These are phyloP conservation scores for Phaeoacremonium minimum DNA, from an alignment of 2,329 filamentous ascomycete species.

Conservation along the genomic window DNA sequence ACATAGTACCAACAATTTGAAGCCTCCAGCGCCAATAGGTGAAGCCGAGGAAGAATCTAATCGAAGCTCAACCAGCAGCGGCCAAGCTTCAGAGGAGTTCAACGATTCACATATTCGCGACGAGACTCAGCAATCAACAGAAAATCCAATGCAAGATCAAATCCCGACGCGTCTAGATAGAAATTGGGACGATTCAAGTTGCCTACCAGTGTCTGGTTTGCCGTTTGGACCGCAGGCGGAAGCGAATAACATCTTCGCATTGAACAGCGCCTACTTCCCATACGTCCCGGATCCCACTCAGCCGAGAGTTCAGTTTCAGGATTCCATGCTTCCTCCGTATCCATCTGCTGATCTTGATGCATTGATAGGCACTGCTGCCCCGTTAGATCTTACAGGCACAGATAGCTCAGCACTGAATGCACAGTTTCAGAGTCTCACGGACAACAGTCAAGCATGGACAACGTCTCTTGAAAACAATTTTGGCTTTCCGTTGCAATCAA, in stretches of 20 bases:
- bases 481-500: neutral
- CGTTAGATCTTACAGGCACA: no score
- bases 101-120: no score
- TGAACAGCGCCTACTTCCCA: neutral
- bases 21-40: neutral
- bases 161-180: neutral
- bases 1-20: neutral
- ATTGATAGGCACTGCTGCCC: neutral
- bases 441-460: no score
- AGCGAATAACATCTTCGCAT: neutral
- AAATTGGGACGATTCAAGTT: neutral
- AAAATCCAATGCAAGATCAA: neutral
- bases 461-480: neutral
- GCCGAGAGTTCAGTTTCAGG: neutral
- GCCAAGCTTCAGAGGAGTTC: no score
- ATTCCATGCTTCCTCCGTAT: neutral
- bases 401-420: no score
- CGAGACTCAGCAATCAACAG: neutral
- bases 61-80: no score
- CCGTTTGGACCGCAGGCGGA: neutral
- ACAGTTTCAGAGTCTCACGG: no score
- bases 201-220: neutral
- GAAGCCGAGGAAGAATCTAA: no score
- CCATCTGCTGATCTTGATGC: neutral
- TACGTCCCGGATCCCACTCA: neutral